These are phyloP conservation scores for Cryomyces minteri DNA, from an alignment of 495 filamentous ascomycete species.

Conservation along the genomic window DNA sequence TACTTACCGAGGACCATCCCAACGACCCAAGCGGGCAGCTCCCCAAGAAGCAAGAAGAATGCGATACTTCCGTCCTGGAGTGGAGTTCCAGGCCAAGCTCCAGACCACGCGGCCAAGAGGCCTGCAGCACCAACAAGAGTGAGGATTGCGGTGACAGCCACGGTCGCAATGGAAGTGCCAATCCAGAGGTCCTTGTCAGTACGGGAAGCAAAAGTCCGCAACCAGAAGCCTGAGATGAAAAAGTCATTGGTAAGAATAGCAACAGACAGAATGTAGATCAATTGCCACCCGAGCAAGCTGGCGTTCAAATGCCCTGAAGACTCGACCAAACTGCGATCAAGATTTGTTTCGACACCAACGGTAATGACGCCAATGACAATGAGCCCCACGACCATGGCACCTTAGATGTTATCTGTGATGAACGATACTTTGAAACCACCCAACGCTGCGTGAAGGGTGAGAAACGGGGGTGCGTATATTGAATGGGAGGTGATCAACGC, in stretches of 20 bases:
- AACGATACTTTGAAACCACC: conserved; percentile 66
- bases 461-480: not conserved
- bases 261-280: conserved; percentile 58
- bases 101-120: conserved; percentile 56
- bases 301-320: conserved; percentile 39
- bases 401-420: conserved; percentile 61
- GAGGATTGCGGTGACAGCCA: conserved; percentile 41
- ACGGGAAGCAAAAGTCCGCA: conserved; percentile 62
- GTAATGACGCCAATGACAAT: conserved; percentile 53
- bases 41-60: conserved; percentile 52
- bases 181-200: conserved; percentile 59
- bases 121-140: conserved; percentile 49
- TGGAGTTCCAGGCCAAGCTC: conserved; percentile 33
- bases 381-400: conserved; percentile 48
- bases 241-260: conserved; percentile 63
- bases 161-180: conserved; percentile 43
- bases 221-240: conserved; percentile 63
- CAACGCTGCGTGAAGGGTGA: too few relatives aligned
- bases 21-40: conserved; percentile 54
- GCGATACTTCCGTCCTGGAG: conserved; percentile 41
- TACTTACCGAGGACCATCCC: conserved; percentile 39
- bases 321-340: conserved; percentile 44
- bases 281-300: conserved; percentile 53
- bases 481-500: conserved; percentile 9
- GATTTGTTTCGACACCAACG: conserved; percentile 48